phyloP scores from a whole-genome alignment of 345 rosid species.

The Rhizophora apiculata region DNA sequence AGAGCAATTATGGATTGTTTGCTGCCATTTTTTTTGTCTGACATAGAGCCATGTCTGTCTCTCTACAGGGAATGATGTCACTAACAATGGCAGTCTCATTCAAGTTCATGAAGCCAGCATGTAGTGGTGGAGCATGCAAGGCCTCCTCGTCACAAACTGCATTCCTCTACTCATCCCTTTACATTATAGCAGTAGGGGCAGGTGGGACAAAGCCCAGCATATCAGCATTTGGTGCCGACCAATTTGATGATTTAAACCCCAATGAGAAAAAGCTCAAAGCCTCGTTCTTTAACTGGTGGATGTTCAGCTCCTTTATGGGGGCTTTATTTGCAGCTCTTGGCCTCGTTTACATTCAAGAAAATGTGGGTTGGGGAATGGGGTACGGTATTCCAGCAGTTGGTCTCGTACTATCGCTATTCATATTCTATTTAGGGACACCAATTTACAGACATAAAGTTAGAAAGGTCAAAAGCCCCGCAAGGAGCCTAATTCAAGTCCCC shows the following conservation, averaged over 20 bases:
- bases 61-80: slow-evolving; percentile 74
- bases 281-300: slow-evolving; percentile 97
- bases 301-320: slow-evolving; percentile 83
- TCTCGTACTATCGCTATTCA: slow-evolving; percentile 53
- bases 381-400: slow-evolving; percentile 81
- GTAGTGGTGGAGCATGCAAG: slow-evolving; percentile 65
- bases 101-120: slow-evolving; percentile 57
- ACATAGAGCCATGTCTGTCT: not conserved
- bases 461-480: slow-evolving; percentile 58
- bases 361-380: slow-evolving; percentile 85
- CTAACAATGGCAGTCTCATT: slow-evolving; percentile 73
- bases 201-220: slow-evolving; percentile 95
- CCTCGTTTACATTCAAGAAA: slow-evolving; percentile 88
- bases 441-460: slow-evolving; percentile 69
- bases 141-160: slow-evolving; percentile 60
- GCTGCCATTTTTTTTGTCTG: not conserved
- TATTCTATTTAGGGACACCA: slow-evolving; percentile 83
- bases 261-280: slow-evolving; percentile 61
- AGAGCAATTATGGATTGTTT: no score
- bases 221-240: slow-evolving; percentile 95
- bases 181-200: slow-evolving; percentile 74
- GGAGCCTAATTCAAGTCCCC: slow-evolving; percentile 54
- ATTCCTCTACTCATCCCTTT: slow-evolving; percentile 72
- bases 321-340: slow-evolving; percentile 70
- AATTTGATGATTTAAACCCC: slow-evolving; percentile 64